A percentile compares a stretch with the other conserved stretches of the same genome.
Conservation (phyloP, 2,329 filamentous ascomycete species). For the Phyllosticta citrichinensis region DNA sequence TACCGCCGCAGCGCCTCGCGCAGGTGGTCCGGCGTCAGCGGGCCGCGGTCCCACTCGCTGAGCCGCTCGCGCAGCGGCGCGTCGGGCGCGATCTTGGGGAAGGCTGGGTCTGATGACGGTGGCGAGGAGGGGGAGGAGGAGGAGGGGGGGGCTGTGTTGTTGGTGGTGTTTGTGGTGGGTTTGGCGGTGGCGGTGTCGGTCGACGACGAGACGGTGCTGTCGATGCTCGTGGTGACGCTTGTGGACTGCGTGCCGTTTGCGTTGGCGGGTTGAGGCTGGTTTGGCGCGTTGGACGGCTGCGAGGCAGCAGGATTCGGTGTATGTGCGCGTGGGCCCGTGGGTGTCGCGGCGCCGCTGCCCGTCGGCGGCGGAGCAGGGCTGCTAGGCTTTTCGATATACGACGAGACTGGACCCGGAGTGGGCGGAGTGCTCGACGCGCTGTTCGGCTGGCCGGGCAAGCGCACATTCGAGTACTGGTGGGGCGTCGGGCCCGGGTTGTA, state of each 20-base stretch:
- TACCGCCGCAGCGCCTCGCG: conserved; percentile 63
- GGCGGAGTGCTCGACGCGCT: background rate
- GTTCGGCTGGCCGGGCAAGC: conserved; percentile 2
- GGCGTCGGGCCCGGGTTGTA: background rate
- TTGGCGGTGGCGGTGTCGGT: background rate
- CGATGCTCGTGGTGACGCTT: background rate
- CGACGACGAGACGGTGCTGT: background rate
- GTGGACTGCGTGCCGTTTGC: background rate
- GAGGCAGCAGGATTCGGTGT: background rate
- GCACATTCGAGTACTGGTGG: conserved; percentile 7
- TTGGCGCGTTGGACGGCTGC: background rate
- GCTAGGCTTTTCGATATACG: background rate
- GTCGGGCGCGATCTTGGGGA: conserved; percentile 1
- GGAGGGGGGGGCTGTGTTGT: background rate
- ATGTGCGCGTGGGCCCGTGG: no score
- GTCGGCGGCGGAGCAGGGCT: background rate
- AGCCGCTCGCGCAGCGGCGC: conserved; percentile 7
- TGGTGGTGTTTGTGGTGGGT: background rate
- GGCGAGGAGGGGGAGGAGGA: background rate
- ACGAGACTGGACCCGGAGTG: background rate
- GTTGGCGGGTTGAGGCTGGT: background rate
- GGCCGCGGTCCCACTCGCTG: conserved; percentile 37
- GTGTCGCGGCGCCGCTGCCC: background rate
- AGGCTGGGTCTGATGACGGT: background rate
- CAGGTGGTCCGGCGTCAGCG: conserved; percentile 64